Base-by-base conservation (phyloP, 2,329 filamentous ascomycete species). In the Colletotrichum neosansevieriae region DNA sequence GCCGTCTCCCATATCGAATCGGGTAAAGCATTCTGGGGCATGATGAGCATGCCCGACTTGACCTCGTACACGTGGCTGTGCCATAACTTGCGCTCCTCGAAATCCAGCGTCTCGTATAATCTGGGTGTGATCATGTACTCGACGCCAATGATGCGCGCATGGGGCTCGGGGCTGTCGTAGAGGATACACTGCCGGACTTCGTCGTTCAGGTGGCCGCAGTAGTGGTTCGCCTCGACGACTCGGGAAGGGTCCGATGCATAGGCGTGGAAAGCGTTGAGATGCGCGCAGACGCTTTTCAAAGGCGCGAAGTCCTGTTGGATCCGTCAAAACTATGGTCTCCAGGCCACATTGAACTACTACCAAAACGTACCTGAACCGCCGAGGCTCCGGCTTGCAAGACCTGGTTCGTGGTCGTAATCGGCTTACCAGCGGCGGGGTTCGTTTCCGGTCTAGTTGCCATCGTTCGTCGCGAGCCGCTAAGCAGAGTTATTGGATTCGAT, bases 101-200 rank as follows among this genome's bases (percentile, higher is more conserved):
- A 51, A 1, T 88, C 85, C 0, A 97, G 86, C 0, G 86, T 88
- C 42, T 86, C 83, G 80, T 91, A 97, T 0, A 96, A 81, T 3
- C 83, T 81, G 0, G 89, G 86, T 0, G 90, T 90, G 73, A 97
- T 89, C 92, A 96, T 94, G 82, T 97, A 97, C 78, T 97, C 94
- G 73, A 97, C 86, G 9, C 93, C 94, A 70, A 97, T 93, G 17
- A 97, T 86, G 0, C 91, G 87, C 0, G 93, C 93, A 29, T 88
- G 86, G 7, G 87, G 83, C 0, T 84, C 83, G 0, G 90, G 85
- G 0, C 88, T 87, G 79, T 97, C 93, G 81, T 96, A 97, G 70
- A 97, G 86, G 34, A 97, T 87, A 77, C 94, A 97, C 82, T 97
- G 93, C 4, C 94, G 88, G 64, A 97, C 85, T 70, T 96, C 93